Conservation (phyloP, 2,329 filamentous ascomycete genomes). For the Fusarium verrucosum region DNA sequence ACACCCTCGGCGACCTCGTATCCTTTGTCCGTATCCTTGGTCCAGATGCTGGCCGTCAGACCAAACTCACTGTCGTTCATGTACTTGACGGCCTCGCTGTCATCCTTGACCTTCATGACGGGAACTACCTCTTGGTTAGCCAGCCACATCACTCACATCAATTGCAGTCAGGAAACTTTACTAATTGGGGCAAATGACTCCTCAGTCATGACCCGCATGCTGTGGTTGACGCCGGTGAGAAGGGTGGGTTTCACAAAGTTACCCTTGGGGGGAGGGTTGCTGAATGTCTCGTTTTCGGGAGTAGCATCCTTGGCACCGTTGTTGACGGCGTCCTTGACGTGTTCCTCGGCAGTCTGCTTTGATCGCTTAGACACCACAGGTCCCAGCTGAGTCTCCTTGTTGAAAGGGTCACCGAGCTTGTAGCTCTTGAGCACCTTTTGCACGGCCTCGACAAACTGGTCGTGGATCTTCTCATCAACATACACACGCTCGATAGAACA, state of each 20-base stretch:
- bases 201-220: slow-evolving; percentile 88
- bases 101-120: slow-evolving; percentile 83
- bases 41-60: slow-evolving; percentile 97
- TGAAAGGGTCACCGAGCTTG: slow-evolving; percentile 86
- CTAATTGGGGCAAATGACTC: slow-evolving; percentile 80
- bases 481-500: slow-evolving; percentile 93
- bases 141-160: neutral
- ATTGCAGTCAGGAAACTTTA: slow-evolving; percentile 5
- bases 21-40: slow-evolving; percentile 80
- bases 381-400: slow-evolving; percentile 82
- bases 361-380: slow-evolving; percentile 87
- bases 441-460: slow-evolving; percentile 80
- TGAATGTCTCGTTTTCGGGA: slow-evolving; percentile 81
- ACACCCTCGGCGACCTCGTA: slow-evolving; percentile 81
- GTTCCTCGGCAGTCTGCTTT: slow-evolving; percentile 77
- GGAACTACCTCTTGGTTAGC: slow-evolving; percentile 55
- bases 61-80: slow-evolving; percentile 98
- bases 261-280: slow-evolving; percentile 75
- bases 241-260: slow-evolving; percentile 92
- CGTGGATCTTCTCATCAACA: slow-evolving; percentile 85
- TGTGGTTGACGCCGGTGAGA: slow-evolving; percentile 79
- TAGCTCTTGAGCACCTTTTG: slow-evolving; percentile 84
- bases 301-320: slow-evolving; percentile 88
- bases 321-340: slow-evolving; percentile 82
- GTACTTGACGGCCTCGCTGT: slow-evolving; percentile 80